Base-by-base conservation (phyloP, 2,329 filamentous ascomycete species). In the Tolypocladium pustulatum region DNA sequence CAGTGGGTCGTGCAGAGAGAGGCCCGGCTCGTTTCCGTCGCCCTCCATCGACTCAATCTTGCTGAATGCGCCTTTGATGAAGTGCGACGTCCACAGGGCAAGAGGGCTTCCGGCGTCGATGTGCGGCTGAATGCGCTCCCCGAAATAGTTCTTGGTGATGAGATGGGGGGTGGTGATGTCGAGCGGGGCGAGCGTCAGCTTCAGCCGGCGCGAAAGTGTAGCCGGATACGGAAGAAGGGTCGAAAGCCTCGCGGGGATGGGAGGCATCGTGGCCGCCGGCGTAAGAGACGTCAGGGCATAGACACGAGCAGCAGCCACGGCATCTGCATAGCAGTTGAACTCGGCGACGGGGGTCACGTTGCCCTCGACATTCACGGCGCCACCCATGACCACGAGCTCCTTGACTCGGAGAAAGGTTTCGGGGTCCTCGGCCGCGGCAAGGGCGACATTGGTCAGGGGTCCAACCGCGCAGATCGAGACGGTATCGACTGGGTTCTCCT, bases 361-460 rank as follows among this genome's bases (percentile, higher is more conserved):
- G 65, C 94, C 94, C 56, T 86, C 81, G 52, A 85, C 76, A 60
- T 89, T 80, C 57, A 99, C 82, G 30, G 90, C 87, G 60, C 94
- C 94, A 60, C 93, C 94, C 94, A 99, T 99, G 54, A 97, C 89
- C 4, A 96, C 87, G 3, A 99, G 82, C 73, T 97, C 91, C 72
- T 95, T 96, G 55, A 86, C 90, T 51, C 86, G 85, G 58, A 99
- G 79, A 72, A 99, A 97, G 0, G 91, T 87, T 72, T 93, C 90
- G 0, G 92, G 87, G 65, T 97, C 93, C 67, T 91, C 85, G 17
- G 91, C 86, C 3, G 94, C 92, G 3, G 94, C 94, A 32, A 96
- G 74, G 1, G 94, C 94, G 36, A 96, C 76, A 70, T 96, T 99
- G n/a, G 94, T 97, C 65, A 97, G 77, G 1, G 94, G 94, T 0